Conservation (phyloP, 116 monocot species). For the Zostera marina region DNA sequence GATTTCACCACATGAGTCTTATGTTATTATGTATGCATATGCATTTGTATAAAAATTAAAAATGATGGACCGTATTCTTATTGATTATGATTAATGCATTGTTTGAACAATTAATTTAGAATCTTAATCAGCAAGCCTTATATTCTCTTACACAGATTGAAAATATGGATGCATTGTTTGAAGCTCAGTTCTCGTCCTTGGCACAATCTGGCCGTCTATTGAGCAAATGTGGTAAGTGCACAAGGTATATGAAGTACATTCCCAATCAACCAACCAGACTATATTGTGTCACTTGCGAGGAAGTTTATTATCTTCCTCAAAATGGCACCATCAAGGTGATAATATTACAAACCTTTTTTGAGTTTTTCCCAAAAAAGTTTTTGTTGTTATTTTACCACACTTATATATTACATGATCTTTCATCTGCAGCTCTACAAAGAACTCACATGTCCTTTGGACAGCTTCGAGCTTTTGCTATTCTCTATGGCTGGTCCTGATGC, state of each 20-base stretch:
- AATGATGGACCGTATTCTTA: too few relatives aligned
- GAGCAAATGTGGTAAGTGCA: slow-evolving; percentile 96
- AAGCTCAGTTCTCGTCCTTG: slow-evolving; percentile 90
- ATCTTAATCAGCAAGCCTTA: background rate
- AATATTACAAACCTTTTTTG: background rate
- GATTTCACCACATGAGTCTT: too few relatives aligned
- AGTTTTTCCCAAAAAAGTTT: background rate
- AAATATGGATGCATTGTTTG: slow-evolving; percentile 87
- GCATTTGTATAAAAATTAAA: too few relatives aligned
- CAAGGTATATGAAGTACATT: slow-evolving; percentile 83
- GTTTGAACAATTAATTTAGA: background rate
- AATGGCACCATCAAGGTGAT: slow-evolving; percentile 84
- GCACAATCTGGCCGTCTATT: slow-evolving; percentile 75
- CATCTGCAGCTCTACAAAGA: slow-evolving; percentile 77
- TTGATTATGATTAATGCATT: background rate
- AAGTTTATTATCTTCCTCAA: slow-evolving; percentile 87
- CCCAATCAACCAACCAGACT: slow-evolving; percentile 56
- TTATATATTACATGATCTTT: too few relatives aligned
- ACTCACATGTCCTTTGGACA: slow-evolving; percentile 69
- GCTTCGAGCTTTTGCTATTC: slow-evolving; percentile 78
- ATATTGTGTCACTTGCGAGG: slow-evolving; percentile 79
- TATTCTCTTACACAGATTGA: slow-evolving; percentile 47
- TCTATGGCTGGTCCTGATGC: slow-evolving; percentile 63
- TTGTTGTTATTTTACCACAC: background rate
- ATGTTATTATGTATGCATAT: too few relatives aligned